phyloP scores from a whole-genome alignment of 1,139 yeast genomes.

The Lodderomyces beijingensis region DNA sequence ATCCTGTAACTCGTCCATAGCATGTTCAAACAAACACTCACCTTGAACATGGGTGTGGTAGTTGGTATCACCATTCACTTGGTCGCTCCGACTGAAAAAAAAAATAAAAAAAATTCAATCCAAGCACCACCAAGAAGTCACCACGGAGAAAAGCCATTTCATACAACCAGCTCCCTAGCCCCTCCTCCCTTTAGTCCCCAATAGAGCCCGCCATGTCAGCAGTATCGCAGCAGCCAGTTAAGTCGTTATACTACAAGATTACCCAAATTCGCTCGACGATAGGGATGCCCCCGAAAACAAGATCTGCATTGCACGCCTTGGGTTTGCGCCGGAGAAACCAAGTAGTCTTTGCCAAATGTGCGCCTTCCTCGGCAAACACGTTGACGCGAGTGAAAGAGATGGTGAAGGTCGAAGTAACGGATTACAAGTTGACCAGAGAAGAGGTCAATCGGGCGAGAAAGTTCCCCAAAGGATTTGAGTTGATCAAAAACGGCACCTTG shows the following conservation, averaged over 20 bases:
- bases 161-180: no score
- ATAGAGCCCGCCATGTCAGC: no score
- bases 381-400: conserved; percentile 81
- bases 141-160: no score
- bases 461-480: conserved; percentile 56
- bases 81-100: no score
- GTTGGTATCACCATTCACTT: no score
- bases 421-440: conserved; percentile 42
- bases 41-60: no score
- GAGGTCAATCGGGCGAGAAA: conserved; percentile 57
- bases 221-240: no score
- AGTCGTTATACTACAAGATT: conserved; percentile 47
- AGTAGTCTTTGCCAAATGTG: conserved; percentile 66
- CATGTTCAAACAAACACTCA: neutral
- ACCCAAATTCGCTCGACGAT: conserved; percentile 79
- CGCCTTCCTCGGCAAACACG: conserved; percentile 82
- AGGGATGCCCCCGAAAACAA: conserved; percentile 70
- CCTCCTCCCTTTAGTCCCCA: no score
- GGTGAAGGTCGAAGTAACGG: conserved; percentile 77
- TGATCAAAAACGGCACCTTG: conserved; percentile 16
- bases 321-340: conserved; percentile 77
- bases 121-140: neutral
- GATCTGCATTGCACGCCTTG: conserved; percentile 62
- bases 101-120: neutral
- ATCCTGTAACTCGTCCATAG: conserved; percentile 21